Evolutionary conservation across 345 rosid species (phyloP).

Genomic region (Combretum micranthum): DNA sequence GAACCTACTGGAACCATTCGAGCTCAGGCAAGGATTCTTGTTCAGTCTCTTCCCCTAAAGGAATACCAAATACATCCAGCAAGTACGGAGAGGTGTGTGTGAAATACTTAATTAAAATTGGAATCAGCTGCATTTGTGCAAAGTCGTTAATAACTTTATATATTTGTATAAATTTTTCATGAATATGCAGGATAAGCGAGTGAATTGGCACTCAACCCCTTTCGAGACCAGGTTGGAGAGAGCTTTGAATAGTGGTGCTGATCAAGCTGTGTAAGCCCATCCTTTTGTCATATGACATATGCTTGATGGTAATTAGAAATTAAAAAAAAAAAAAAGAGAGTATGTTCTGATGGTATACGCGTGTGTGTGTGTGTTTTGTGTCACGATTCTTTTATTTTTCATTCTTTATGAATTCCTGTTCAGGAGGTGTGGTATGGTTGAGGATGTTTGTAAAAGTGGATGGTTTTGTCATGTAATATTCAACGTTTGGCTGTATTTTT

Average conservation of each 20-base stretch:
- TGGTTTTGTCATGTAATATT: too few relatives aligned
- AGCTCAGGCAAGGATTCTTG: slow-evolving; percentile 19
- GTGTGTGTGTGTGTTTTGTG: too few relatives aligned
- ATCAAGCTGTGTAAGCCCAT: not conserved
- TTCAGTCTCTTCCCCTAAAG: slow-evolving; percentile 62
- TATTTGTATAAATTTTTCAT: not conserved
- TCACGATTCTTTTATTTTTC: too few relatives aligned
- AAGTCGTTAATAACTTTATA: slow-evolving; percentile 5
- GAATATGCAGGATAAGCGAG: slow-evolving; percentile 75
- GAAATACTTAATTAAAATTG: not conserved
- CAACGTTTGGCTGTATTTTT: too few relatives aligned
- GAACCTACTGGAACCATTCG: slow-evolving; percentile 30
- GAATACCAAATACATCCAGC: slow-evolving; percentile 86
- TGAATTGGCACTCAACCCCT: slow-evolving; percentile 90
- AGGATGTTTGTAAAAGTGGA: too few relatives aligned
- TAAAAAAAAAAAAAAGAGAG: too few relatives aligned
- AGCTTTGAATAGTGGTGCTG: slow-evolving; percentile 53
- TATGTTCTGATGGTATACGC: too few relatives aligned
- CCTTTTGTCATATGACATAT: not conserved
- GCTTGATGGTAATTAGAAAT: too few relatives aligned
- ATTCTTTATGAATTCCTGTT: too few relatives aligned
- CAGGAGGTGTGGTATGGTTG: too few relatives aligned
- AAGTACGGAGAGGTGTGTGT: slow-evolving; percentile 86
- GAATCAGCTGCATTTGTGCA: slow-evolving; percentile 5
- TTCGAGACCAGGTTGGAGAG: slow-evolving; percentile 89